Evolutionary conservation across 2,329 filamentous ascomycete genomes (phyloP).

Genomic region (Colletotrichum salicis): DNA sequence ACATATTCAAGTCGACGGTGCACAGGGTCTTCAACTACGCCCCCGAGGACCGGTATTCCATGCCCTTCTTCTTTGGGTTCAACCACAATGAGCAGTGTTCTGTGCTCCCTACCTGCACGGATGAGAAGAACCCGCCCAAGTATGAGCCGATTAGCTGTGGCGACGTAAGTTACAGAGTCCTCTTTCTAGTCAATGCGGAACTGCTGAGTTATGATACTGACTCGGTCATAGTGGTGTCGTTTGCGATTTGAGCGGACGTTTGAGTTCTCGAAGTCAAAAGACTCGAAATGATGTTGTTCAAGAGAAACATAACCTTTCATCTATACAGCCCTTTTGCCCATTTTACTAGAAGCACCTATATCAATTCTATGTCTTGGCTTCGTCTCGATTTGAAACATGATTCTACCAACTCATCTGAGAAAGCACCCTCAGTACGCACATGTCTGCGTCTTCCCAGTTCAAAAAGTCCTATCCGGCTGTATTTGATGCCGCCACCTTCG

Average conservation of each 20-base stretch:
- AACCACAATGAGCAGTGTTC: constrained; percentile 62
- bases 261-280: constrained; percentile 14
- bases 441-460: background rate
- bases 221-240: constrained; percentile 13
- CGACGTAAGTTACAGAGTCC: constrained; percentile 41
- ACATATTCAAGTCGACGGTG: constrained; percentile 49
- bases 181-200: background rate
- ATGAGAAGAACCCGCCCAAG: constrained; percentile 56
- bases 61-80: constrained; percentile 68
- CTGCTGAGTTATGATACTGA: background rate
- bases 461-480: background rate
- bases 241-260: constrained; percentile 27
- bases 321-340: no score
- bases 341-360: background rate
- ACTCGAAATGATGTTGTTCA: background rate
- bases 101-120: constrained; percentile 59
- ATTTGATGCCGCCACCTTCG: background rate
- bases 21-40: constrained; percentile 60
- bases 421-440: background rate
- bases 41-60: constrained; percentile 56
- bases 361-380: background rate
- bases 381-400: background rate
- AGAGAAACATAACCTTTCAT: no score
- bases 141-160: constrained; percentile 64
- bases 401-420: background rate